phyloP scores from a whole-genome alignment of 306 rosid genomes.

The Vigna angularis region DNA sequence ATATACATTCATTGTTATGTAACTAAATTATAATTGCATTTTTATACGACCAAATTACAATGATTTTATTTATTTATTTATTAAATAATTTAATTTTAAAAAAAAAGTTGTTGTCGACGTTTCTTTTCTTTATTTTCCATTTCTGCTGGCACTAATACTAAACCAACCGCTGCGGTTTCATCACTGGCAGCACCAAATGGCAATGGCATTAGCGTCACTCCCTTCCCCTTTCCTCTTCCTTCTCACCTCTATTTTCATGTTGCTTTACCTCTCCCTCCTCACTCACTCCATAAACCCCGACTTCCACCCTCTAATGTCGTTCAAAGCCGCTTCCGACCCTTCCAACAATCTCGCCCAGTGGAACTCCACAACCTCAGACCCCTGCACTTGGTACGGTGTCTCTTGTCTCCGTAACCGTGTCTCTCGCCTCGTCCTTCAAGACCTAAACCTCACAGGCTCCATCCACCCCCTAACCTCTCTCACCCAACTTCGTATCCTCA shows the following conservation, averaged over 20 bases:
- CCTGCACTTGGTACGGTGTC: conserved; percentile 71
- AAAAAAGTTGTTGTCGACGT: too few species aligned
- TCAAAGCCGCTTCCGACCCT: conserved; percentile 63
- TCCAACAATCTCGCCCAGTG: conserved; percentile 62
- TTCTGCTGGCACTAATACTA: neutral
- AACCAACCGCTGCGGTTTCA: neutral
- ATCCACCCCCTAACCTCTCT: conserved; percentile 55
- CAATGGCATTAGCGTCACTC: conserved; percentile 52
- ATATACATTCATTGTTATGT: too few species aligned
- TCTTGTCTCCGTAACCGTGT: conserved; percentile 68
- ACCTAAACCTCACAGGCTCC: conserved; percentile 66
- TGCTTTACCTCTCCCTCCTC: conserved; percentile 12
- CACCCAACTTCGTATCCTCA: conserved; percentile 74
- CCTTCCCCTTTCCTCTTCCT: neutral
- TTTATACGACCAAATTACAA: too few species aligned
- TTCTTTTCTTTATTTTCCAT: neutral
- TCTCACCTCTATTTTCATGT: conserved; percentile 18
- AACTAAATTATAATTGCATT: too few species aligned
- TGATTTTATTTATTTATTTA: too few species aligned
- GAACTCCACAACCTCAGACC: conserved; percentile 64
- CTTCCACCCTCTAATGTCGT: conserved; percentile 58
- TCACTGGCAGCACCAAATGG: neutral
- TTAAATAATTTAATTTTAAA: too few species aligned
- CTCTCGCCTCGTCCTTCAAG: conserved; percentile 73
- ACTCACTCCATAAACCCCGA: conserved; percentile 50